Evolutionary conservation across 2,329 filamentous ascomycete species (phyloP).

Genomic region (Botrytis aclada): DNA sequence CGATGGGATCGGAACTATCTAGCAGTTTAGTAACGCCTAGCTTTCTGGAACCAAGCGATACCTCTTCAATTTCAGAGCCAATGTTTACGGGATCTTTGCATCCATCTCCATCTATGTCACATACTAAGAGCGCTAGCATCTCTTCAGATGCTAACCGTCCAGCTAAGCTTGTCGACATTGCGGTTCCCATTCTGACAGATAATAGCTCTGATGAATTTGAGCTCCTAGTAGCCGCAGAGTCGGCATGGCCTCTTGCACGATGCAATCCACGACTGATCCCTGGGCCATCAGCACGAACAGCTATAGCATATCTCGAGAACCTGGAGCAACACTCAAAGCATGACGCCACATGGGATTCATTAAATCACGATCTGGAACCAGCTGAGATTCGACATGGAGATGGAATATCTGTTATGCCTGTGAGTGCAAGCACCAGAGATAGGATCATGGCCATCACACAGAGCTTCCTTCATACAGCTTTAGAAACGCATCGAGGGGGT

Average conservation of each 20-base stretch:
- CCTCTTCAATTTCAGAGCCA: slow-evolving; percentile 9
- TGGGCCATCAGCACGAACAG: slow-evolving; percentile 47
- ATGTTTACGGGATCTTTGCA: slow-evolving; percentile 16
- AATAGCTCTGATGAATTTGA: slow-evolving; percentile 48
- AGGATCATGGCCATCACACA: slow-evolving; percentile 71
- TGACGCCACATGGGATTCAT: slow-evolving; percentile 46
- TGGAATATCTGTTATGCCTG: slow-evolving; percentile 43
- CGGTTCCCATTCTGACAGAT: slow-evolving; percentile 13
- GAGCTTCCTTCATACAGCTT: slow-evolving; percentile 66
- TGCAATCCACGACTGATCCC: slow-evolving; percentile 49
- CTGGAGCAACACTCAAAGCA: slow-evolving; percentile 50
- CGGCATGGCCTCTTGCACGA: slow-evolving; percentile 50
- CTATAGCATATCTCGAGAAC: slow-evolving; percentile 50
- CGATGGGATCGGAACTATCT: slow-evolving; percentile 10
- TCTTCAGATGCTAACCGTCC: slow-evolving; percentile 10
- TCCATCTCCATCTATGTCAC: slow-evolving; percentile 20
- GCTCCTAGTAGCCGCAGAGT: slow-evolving; percentile 48
- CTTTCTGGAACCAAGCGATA: slow-evolving; percentile 11
- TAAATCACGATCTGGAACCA: slow-evolving; percentile 41
- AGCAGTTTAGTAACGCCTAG: slow-evolving; percentile 9
- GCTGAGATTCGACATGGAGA: slow-evolving; percentile 22
- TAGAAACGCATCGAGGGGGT: slow-evolving; percentile 60
- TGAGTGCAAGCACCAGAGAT: slow-evolving; percentile 55
- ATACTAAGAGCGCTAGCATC: slow-evolving; percentile 20
- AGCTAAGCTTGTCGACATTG: slow-evolving; percentile 3